Percentiles rank a stretch among this genome's conserved stretches.
Conservation (phyloP, 2,329 filamentous ascomycete genomes). For the Colletotrichum camelliae region DNA sequence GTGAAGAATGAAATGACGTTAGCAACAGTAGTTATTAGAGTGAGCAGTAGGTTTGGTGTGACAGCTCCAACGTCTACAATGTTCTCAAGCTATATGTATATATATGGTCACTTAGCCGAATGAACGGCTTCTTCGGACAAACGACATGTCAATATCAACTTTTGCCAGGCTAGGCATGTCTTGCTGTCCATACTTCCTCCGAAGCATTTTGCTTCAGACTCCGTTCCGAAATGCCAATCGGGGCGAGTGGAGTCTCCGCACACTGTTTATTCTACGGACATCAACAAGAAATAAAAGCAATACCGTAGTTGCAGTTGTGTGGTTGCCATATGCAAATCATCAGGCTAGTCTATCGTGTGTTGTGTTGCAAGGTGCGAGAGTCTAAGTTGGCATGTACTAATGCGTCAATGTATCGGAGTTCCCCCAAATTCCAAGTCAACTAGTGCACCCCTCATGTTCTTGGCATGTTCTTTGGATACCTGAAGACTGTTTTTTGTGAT, state of each 20-base stretch:
- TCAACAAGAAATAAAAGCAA: not conserved
- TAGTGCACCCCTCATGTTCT: not conserved
- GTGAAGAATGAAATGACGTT: not conserved
- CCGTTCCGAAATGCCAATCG: not conserved
- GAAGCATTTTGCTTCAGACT: not conserved
- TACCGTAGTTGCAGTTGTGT: not conserved
- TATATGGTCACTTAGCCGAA: not conserved
- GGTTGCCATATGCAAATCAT: not conserved
- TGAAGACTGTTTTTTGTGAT: too few species aligned
- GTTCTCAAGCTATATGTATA: not conserved
- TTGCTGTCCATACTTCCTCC: not conserved
- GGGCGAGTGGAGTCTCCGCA: not conserved
- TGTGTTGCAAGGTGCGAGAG: not conserved
- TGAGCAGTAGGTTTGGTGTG: not conserved
- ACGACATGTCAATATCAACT: not conserved
- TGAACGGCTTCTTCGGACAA: not conserved
- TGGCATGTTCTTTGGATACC: not conserved
- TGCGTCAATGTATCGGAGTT: not conserved
- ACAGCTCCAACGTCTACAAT: fast-evolving
- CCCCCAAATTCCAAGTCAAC: not conserved
- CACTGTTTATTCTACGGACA: not conserved
- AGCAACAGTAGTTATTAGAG: not conserved
- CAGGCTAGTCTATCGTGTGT: not conserved
- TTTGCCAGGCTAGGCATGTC: not conserved
- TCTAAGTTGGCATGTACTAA: not conserved